These are phyloP conservation scores for Apiotrichum mycotoxinovorans DNA, from an alignment of 1,284 basidiomycete species.

Conservation along the genomic window DNA sequence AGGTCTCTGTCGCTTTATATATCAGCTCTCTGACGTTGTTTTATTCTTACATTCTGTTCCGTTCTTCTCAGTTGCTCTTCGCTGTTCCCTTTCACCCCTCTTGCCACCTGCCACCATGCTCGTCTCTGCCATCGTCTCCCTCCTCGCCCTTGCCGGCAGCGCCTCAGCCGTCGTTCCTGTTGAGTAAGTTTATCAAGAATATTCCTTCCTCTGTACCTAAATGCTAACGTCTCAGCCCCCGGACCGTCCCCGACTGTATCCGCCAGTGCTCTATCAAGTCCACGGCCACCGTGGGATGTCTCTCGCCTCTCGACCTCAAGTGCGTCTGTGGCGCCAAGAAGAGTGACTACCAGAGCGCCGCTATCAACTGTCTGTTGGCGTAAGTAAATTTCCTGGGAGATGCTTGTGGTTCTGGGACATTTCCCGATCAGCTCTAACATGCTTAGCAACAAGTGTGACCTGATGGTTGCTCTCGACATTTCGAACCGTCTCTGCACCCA, in stretches of 20 bases:
- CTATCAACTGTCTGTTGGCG: neutral
- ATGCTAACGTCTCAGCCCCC: neutral
- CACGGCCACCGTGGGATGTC: neutral
- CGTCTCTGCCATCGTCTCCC: neutral
- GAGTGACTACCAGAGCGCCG: neutral
- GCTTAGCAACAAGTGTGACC: neutral
- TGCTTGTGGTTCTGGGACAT: no score
- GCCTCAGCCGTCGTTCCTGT: neutral
- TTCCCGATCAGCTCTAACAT: neutral
- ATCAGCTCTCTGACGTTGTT: no score
- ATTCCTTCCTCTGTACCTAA: neutral
- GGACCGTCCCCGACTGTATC: neutral
- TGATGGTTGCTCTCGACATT: neutral
- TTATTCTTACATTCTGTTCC: no score
- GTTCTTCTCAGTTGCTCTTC: no score
- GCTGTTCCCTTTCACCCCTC: no score
- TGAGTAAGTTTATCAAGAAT: neutral
- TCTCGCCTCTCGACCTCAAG: neutral
- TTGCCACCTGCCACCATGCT: neutral
- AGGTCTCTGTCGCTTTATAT: no score
- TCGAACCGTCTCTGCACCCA: neutral
- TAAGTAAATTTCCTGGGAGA: neutral
- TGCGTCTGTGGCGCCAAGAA: neutral
- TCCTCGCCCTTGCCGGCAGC: neutral
- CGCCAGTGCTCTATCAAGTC: slow-evolving; percentile 1